Base-by-base conservation (phyloP, 2,329 filamentous ascomycete species). In the Cytospora leucostoma region DNA sequence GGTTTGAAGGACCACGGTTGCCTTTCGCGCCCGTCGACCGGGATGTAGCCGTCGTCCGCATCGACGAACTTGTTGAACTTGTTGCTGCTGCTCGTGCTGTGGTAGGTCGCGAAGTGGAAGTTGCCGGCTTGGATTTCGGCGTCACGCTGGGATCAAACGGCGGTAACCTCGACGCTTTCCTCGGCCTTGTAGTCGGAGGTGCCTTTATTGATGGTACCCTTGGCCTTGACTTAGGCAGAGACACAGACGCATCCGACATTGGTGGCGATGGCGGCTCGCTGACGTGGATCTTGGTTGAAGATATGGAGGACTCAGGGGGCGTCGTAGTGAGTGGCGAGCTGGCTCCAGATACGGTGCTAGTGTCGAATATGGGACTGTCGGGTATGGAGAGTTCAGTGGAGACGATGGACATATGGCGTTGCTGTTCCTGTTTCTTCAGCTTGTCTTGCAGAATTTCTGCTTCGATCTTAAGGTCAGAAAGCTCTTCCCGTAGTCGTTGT, bases 371-470 rank as follows among this genome's bases (percentile, higher is more conserved):
- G 27, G 91, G 89, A 51, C 90, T 92, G 65, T 85, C 89, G 63
- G 83, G 81, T 15, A 84, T 77, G 21, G 84, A 87, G n/a, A 87
- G 75, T 70, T 88, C 84, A 65, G 86, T 88, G 13, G 84, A 84
- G 58, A 88, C 81, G 66, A 79, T 74, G 47, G 84, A 85, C 27
- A 88, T 74, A 68, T 88, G 84, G 56, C 85, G 82, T 17, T 57
- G 56, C 27, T 74, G 68, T 67, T 85, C 83, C 52, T 85, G 80
- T 75, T 93, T 90, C 73, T 91, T 91, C 72, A 98, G 82, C 82
- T 97, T 98, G 81, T 97, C 92, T 72, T 95, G 90, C 71, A 94
- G 85, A 71, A 99, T 95, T 73, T 98, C 95, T 65, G 90, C 89
- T 77, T 99, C 95, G 67, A 99, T 92, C 80, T 92, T 96, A 69